These are phyloP conservation scores for Harringtonia aguacate DNA, from an alignment of 2,329 filamentous ascomycete species.

Conservation along the genomic window DNA sequence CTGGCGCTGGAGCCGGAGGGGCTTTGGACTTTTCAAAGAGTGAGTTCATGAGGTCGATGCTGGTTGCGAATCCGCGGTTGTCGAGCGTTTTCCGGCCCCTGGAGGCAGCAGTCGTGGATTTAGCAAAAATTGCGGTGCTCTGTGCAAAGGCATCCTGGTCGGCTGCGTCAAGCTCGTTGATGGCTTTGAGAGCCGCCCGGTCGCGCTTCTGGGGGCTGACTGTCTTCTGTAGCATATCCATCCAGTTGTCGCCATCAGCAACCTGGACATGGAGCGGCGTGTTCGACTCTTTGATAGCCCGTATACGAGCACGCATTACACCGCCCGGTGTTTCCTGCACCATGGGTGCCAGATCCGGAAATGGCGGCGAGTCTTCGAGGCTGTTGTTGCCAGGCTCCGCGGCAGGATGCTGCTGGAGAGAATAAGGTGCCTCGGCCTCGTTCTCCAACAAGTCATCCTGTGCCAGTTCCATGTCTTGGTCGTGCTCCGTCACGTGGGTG, in stretches of 20 bases:
- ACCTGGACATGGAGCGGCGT: constrained; percentile 51
- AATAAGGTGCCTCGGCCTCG: constrained; percentile 70
- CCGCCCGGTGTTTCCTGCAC: constrained; percentile 46
- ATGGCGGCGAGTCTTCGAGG: constrained; percentile 34
- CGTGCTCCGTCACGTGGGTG: constrained; percentile 38
- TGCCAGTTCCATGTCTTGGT: constrained; percentile 60
- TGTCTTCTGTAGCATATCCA: constrained; percentile 84
- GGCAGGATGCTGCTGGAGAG: constrained; percentile 61
- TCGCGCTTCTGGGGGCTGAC: constrained; percentile 91
- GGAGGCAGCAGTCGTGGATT: background rate
- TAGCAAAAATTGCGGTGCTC: constrained; percentile 13
- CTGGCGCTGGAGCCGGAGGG: constrained; percentile 37
- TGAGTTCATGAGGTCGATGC: constrained; percentile 94
- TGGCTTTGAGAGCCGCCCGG: constrained; percentile 55
- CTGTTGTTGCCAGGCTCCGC: constrained; percentile 46
- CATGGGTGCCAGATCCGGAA: constrained; percentile 33
- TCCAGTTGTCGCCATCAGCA: constrained; percentile 74
- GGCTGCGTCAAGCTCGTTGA: constrained; percentile 47
- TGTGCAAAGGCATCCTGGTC: constrained; percentile 31
- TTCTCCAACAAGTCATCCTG: constrained; percentile 63
- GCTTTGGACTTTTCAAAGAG: constrained; percentile 67
- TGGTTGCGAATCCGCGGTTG: constrained; percentile 65
- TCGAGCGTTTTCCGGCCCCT: constrained; percentile 27
- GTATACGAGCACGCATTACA: constrained; percentile 52
- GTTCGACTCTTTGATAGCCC: constrained; percentile 48